Conservation (phyloP, 1,284 basidiomycete species). For the Puccinia hordei region DNA sequence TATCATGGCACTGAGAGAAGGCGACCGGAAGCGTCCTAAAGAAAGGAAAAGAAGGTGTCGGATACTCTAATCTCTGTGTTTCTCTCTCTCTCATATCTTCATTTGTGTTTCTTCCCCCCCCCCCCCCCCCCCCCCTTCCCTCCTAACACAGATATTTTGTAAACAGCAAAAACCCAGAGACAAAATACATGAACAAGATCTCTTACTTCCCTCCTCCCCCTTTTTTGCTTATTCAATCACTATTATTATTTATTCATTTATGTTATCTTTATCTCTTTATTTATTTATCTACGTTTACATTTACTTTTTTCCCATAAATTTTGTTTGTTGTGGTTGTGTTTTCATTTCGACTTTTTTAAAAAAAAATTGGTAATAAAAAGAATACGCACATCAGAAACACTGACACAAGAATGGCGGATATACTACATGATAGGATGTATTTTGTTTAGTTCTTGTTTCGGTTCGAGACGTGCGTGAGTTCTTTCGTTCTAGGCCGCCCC, state of each 20-base stretch:
- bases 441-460: too few relatives aligned
- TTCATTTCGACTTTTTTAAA: not conserved
- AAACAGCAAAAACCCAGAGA: constrained; percentile 12
- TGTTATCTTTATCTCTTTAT: not conserved
- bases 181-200: constrained; percentile 4
- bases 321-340: not conserved
- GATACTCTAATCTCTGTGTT: constrained; percentile 38
- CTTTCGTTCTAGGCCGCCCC: too few relatives aligned
- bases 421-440: too few relatives aligned
- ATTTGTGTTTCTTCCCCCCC: not conserved
- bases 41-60: constrained; percentile 48
- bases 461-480: too few relatives aligned
- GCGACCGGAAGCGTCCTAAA: constrained; percentile 42
- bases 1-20: constrained; percentile 43
- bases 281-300: not conserved
- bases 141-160: not conserved
- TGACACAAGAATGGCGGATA: too few relatives aligned
- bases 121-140: not conserved
- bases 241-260: not conserved
- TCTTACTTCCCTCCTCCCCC: not conserved
- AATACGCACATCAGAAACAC: too few relatives aligned
- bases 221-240: not conserved
- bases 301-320: not conserved
- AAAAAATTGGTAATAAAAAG: not conserved
- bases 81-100: not conserved